Base-by-base conservation (phyloP, 1,139 yeast species). In the Yamadazyma triangularis region DNA sequence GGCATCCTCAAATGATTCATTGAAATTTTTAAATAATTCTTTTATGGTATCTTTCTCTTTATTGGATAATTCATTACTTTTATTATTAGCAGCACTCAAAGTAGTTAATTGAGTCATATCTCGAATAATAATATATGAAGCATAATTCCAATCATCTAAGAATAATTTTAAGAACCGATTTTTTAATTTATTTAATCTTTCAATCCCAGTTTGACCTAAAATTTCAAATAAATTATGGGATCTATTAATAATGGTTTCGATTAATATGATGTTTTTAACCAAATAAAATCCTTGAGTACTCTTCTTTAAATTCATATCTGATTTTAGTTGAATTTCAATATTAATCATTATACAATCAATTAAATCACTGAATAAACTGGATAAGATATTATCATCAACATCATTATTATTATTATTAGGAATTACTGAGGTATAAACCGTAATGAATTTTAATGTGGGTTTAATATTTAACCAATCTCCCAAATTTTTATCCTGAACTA, bases 1-100 rank as follows among this genome's bases (percentile, higher is more conserved):
- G 27, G 91, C 73, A 31, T 75, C 81, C 38, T 87, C 96, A 50
- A 87, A 84, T 31, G 89, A 86, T 19, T 78, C 77, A 48, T 91
- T 89, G 60, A 91, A 89, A 34, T 66, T 75, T 43, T 73, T 75
- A 63, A 88, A 89, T 49, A 86, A 79, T 38, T 91, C 96, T 50
- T 91, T 93, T 36, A 89, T 77, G 34, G 73, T 77, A 31, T 88
- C 96, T 40, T 79, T 77, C 42, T 89, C 95, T 49, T 88, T 89
- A 22, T 75, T 70, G 4, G 78, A 58, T 35, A 64, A 40, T 30
- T 56, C 47, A 11, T 28, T 31, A 4, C 37, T 28, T 24, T 33
- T 41, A 26, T 42, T 41, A 18, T 18, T 18, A 4, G 56, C 41
- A 13, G 66, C 60, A 30, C 71, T 48, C 10, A 42, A 28, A 4